Evolutionary conservation across 345 rosid genomes (phyloP).

Genomic region (Ceriops decandra): DNA sequence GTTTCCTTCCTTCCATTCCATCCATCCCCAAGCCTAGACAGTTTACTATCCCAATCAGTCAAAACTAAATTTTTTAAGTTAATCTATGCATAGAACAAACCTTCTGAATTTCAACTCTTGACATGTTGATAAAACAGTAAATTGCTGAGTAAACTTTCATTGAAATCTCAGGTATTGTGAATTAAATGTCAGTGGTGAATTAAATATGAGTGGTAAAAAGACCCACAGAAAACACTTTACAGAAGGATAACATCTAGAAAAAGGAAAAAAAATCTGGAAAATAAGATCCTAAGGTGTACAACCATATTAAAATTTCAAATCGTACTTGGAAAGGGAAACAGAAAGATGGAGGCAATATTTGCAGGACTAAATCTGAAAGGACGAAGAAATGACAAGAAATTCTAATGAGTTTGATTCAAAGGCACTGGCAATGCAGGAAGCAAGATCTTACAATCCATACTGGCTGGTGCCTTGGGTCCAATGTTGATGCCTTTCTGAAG

Average conservation of each 20-base stretch:
- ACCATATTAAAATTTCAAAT: too few species aligned
- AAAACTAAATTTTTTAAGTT: background rate
- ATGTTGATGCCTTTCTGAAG: constrained; percentile 75
- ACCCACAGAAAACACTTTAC: too few species aligned
- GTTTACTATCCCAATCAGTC: constrained; percentile 20
- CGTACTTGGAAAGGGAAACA: too few species aligned
- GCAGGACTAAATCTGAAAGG: background rate
- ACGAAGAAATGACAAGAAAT: background rate
- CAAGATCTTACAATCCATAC: constrained; percentile 85
- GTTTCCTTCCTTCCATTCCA: constrained; percentile 99
- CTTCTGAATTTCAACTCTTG: background rate
- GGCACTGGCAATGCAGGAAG: constrained; percentile 8
- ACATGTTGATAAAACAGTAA: background rate
- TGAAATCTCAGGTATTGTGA: too few species aligned
- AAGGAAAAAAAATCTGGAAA: too few species aligned
- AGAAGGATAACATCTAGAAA: too few species aligned
- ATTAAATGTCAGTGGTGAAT: too few species aligned
- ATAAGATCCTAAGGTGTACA: too few species aligned
- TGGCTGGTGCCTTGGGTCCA: constrained; percentile 87
- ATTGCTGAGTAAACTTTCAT: background rate
- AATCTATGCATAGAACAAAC: background rate
- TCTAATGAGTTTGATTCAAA: background rate
- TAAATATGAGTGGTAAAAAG: too few species aligned
- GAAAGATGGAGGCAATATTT: too few species aligned
- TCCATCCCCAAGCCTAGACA: constrained; percentile 97